These are phyloP conservation scores for Corymbia calophylla DNA, from an alignment of 441 rosid genomes.

Conservation along the genomic window DNA sequence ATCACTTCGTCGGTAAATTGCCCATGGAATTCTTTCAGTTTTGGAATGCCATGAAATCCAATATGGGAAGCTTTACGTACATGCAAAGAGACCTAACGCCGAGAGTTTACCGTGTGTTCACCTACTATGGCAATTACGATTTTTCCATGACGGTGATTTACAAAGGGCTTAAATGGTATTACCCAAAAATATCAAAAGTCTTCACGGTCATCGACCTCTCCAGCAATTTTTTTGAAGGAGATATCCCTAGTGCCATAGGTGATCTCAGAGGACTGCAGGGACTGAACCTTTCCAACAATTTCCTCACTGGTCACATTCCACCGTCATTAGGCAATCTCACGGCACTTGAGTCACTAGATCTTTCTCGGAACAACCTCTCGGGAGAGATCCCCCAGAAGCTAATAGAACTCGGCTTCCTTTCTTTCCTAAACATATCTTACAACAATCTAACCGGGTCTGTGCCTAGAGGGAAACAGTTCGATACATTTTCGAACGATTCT, in stretches of 20 bases:
- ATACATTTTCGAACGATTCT: not conserved
- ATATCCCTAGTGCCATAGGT: not conserved
- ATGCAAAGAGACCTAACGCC: not conserved
- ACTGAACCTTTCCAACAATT: not conserved
- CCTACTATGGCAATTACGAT: not conserved
- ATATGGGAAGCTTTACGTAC: too few relatives aligned
- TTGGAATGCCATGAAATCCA: not conserved
- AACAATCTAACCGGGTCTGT: too few relatives aligned
- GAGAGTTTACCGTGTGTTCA: fast-evolving
- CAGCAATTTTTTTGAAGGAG: not conserved
- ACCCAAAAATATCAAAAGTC: not conserved
- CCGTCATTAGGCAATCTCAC: not conserved
- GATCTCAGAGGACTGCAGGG: not conserved
- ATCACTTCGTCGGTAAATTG: not conserved
- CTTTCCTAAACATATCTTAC: not conserved
- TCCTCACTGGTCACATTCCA: not conserved
- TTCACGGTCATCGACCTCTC: not conserved
- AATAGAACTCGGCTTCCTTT: not conserved
- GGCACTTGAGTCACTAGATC: not conserved
- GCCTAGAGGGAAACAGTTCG: not conserved
- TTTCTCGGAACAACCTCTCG: not conserved
- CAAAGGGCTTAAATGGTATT: not conserved
- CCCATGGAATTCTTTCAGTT: not conserved
- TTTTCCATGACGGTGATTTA: not conserved
- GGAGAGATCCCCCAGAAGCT: not conserved